Base-by-base conservation (phyloP, 192 early-diverging fungal genomes). In the Coemansia sp. region DNA sequence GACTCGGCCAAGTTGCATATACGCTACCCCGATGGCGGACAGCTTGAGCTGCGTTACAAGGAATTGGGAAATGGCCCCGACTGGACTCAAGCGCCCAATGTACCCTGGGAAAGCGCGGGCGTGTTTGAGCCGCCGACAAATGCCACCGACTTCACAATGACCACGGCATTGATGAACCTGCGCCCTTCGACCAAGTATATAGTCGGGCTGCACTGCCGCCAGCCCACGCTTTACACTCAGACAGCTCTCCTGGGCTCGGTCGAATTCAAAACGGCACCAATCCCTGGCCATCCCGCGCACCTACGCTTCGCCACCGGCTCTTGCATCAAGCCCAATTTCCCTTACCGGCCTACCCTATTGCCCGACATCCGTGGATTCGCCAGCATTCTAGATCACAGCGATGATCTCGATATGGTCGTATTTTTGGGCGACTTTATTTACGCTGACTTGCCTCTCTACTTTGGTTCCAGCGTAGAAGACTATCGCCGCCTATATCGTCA, bases 361-460 rank as follows among this genome's bases (percentile, higher is more conserved):
- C 66, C 77, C 15, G 77, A 77, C 21, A 59, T 86, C n/a, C 72
- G 66, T 46, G 85, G 85, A 3, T 82, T 86, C 50, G 58, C 31
- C 29, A 74, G 69, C 45, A 76, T 84, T 58, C 67, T 77, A 31
- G 71, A 69, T 14, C 75, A 84, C 61, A 78, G 76, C 61, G 67
- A 72, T 27, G 27, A 19, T 29, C 69, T 84, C 37, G 69, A 78
- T 50, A 64, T 77, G 67, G 50, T 83, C 29, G 71, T 86, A 65
- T 86, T 86, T 48, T 66, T 86, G 63, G 85, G 85, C 69, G 85
- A 86, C 68, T 86, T 86, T 72, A 77, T 86, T 66, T 83, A 86
- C 69, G 74, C 85, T 36, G 85, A 86, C 45, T 32, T 83, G 63
- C 85, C 85, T 23, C 60, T 75, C 34, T 80, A 74, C 60, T 80